phyloP scores from a whole-genome alignment of 345 rosid genomes.

The Noccaea bulbosa region DNA sequence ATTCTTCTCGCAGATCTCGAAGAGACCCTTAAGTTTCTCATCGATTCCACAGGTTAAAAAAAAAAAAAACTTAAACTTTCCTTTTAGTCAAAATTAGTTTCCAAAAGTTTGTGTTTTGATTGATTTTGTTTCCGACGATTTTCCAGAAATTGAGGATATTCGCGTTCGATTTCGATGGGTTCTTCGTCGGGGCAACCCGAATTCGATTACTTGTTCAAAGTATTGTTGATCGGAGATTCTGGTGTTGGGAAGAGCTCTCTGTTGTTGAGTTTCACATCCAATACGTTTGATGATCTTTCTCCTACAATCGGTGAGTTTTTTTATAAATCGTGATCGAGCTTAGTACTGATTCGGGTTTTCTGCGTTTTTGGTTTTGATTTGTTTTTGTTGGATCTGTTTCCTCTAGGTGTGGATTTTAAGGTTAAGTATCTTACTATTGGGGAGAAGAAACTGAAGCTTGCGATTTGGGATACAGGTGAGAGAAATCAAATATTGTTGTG shows the following conservation, averaged over 20 bases:
- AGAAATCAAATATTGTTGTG: slow-evolving; percentile 2
- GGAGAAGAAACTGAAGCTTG: slow-evolving; percentile 89
- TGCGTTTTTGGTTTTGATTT: background rate
- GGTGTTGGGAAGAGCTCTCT: slow-evolving; percentile 87
- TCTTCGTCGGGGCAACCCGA: slow-evolving; percentile 66
- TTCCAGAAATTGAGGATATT: background rate
- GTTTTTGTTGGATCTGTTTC: slow-evolving; percentile 22
- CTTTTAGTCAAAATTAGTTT: slow-evolving; percentile 11
- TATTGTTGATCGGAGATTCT: slow-evolving; percentile 77
- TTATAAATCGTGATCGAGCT: background rate
- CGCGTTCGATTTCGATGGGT: slow-evolving; percentile 48
- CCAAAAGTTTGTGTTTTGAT: slow-evolving; percentile 3
- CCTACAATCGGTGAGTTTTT: slow-evolving; percentile 66
- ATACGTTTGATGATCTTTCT: slow-evolving; percentile 71
- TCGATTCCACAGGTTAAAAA: background rate
- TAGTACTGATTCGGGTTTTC: background rate
- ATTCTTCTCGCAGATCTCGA: slow-evolving; percentile 36
- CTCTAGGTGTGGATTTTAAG: slow-evolving; percentile 90
- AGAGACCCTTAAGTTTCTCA: slow-evolving; percentile 14
- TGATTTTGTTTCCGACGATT: background rate
- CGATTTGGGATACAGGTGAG: slow-evolving; percentile 94
- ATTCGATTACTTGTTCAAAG: slow-evolving; percentile 75
- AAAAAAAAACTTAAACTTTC: slow-evolving; percentile 1
- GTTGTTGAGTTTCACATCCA: slow-evolving; percentile 75
- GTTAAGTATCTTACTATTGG: slow-evolving; percentile 75